Conservation (phyloP, 768 basidiomycete genomes). For the Porpolomopsis calyptriformis region DNA sequence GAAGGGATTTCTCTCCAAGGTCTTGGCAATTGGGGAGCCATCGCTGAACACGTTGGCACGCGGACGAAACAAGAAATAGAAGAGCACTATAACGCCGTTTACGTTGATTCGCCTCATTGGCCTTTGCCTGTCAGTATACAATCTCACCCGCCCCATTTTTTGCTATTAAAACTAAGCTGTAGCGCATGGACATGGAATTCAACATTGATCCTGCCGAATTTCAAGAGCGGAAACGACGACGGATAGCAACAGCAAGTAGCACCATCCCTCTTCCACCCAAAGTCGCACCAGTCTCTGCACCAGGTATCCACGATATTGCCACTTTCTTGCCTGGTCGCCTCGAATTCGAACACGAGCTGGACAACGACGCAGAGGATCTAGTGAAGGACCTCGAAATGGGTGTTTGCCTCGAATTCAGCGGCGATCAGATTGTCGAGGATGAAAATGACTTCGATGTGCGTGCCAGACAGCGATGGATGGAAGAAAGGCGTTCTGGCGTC, state of each 20-base stretch:
- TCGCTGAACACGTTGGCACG: conserved; percentile 90
- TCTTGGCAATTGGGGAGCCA: conserved; percentile 93
- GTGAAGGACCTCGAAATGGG: conserved; percentile 97
- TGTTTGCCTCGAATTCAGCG: conserved; percentile 74
- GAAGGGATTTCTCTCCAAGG: conserved; percentile 84
- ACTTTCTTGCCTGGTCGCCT: conserved; percentile 94
- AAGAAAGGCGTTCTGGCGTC: conserved; percentile 27
- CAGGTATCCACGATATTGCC: conserved; percentile 84
- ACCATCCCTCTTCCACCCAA: conserved; percentile 49
- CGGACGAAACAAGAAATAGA: conserved; percentile 90
- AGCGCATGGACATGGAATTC: conserved; percentile 53
- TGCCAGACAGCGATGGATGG: conserved; percentile 41
- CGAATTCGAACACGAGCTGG: conserved; percentile 95
- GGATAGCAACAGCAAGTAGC: conserved; percentile 73
- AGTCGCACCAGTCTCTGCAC: conserved; percentile 75
- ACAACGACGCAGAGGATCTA: conserved; percentile 92
- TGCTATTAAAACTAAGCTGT: conserved; percentile 10
- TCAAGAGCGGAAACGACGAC: conserved; percentile 77
- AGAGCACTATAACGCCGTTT: conserved; percentile 74
- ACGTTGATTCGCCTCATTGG: conserved; percentile 69
- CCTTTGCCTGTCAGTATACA: conserved; percentile 56
- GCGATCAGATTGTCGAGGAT: conserved; percentile 70
- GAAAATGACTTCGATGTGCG: conserved; percentile 67
- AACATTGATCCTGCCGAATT: conserved; percentile 73
- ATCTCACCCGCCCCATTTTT: conserved; percentile 18